Evolutionary conservation across 2,329 filamentous ascomycete genomes (phyloP), one percentile per base, ranked within the genome.

Genomic region (Dactylellina drechsleri): DNA sequence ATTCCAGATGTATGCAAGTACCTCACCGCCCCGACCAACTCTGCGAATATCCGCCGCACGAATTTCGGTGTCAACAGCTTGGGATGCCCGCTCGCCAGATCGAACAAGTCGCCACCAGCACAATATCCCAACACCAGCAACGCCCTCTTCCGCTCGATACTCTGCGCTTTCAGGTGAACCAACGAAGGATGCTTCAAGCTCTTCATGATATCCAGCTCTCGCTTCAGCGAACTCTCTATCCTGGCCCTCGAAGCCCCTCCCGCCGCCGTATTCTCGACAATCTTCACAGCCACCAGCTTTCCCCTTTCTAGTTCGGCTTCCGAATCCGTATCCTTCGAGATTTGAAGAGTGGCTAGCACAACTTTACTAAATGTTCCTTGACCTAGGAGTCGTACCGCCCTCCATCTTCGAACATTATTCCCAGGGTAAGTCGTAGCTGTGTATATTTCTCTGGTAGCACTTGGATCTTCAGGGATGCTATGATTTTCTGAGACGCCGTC

Each of bases 361-460:
- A 99, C 95, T 80, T 92, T 92, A 81, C 93, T 97, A 82, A 99
- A 99, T 0, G 95, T 97, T 43, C 95, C 95, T 79, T 97, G 92
- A 4, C 95, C 95, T 4, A 99, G 86, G 77, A 90, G 84, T 71
- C 91, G 90, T 45, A 99, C 83, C 12, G 90, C 91, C 77, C 91
- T 88, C 89, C 95, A 99, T 77, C 88, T 86, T 67, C 90, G 88
- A 18, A 88, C 85, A 81, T 93, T 93, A 77, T 87, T 83, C 71
- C 92, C 88, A 58, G 86, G 84, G 40, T 91, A 85, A 1, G 87
- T 90, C 77, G 84, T 85, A 28, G 92, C 90, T 79, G 91, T 86
- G 80, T 93, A 95, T 76, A 89, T 88, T 78, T 93, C 89, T 67
- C 41, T 54, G 5, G 62, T 36, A 26, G 84, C 81, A 15, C 57